Percentiles rank a stretch among this genome's conserved stretches.
These are phyloP conservation scores for Gracilariopsis chorda DNA, from an alignment of 23 red algal species.

Conservation along the genomic window DNA sequence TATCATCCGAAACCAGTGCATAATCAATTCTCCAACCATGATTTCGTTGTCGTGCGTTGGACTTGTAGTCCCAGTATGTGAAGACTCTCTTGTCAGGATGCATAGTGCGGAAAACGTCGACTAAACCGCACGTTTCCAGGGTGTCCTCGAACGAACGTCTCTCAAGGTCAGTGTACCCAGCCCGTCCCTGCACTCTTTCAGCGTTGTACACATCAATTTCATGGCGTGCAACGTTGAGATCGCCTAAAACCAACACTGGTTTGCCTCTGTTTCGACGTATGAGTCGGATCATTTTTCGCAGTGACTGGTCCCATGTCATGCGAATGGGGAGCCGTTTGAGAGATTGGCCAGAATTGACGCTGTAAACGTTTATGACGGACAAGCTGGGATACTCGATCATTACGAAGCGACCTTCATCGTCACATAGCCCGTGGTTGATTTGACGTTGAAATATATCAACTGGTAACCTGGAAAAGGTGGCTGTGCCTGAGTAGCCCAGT, in stretches of 20 bases:
- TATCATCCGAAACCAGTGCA: conserved; percentile 43
- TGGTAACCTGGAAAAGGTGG: neutral
- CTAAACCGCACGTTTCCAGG: conserved; percentile 38
- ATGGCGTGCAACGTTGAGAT: conserved; percentile 62
- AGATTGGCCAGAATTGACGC: conserved; percentile 25
- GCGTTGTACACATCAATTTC: conserved; percentile 56
- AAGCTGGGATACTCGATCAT: conserved; percentile 20
- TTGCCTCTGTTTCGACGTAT: conserved; percentile 14
- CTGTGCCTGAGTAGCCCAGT: conserved; percentile 59
- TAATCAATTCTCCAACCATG: conserved; percentile 69
- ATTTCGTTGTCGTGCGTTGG: conserved; percentile 27
- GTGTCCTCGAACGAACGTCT: conserved; percentile 37
- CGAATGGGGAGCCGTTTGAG: neutral
- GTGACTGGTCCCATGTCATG: conserved; percentile 43
- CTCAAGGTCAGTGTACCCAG: conserved; percentile 50
- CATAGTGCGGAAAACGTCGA: conserved; percentile 57
- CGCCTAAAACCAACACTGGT: conserved; percentile 60
- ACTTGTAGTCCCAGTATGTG: conserved; percentile 58
- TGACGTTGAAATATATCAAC: neutral
- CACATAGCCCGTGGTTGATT: conserved; percentile 12
- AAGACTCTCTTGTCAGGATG: conserved; percentile 22
- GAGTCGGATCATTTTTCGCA: conserved; percentile 25
- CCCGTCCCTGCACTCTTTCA: neutral
- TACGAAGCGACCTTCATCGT: conserved; percentile 60
- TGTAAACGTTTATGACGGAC: conserved; percentile 51